Base-by-base conservation (phyloP, 495 filamentous ascomycete species). In the Aspergillus indologenus region DNA sequence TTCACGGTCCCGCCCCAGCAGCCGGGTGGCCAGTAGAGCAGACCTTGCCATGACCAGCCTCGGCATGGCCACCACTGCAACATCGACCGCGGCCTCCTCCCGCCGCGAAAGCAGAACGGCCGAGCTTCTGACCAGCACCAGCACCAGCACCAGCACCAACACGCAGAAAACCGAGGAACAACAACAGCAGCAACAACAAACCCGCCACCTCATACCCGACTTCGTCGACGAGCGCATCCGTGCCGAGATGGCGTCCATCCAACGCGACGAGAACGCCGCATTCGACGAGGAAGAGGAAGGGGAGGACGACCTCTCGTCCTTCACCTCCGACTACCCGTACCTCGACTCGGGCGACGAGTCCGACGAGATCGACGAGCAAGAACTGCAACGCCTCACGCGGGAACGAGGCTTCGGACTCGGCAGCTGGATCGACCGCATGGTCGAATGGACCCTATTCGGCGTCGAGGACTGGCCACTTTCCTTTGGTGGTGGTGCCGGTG, bases 401-500 rank as follows among this genome's bases (percentile, higher is more conserved):
- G 78, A 84, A 58, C 80, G 80, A n/a, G 83, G 82, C 45, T 85
- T 85, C 54, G 86, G 88, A 5, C 71, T 92, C n/a, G 87, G 87
- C 0, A 80, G 83, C 11, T 91, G 87, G 85, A 79, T 96, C 61
- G 90, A 90, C 62, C 79, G 81, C 48, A 64, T 92, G 57, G 81
- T 92, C 42, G 87, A 86, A 7, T 91, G 90, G 82, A 88, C 85
- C 17, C 71, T 94, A 18, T 93, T 94, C 69, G 83, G 86, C 8
- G 86, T 91, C 11, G 83, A 88, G 42, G 87, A 89, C 62, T 75
- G 68, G 66, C 71, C 74, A 34, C 56, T 61, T 7, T 34, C 68
- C 56, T 21, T 24, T 64, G 31, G 56, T 45, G 7, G 21, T 51
- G 23, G 19, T n/a, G n/a, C n/a, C 58, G 26, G 26, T 29, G 26